These are phyloP conservation scores for Chrysanthemum lavandulifolium DNA, from an alignment of 129 eudicot genomes.

Conservation along the genomic window DNA sequence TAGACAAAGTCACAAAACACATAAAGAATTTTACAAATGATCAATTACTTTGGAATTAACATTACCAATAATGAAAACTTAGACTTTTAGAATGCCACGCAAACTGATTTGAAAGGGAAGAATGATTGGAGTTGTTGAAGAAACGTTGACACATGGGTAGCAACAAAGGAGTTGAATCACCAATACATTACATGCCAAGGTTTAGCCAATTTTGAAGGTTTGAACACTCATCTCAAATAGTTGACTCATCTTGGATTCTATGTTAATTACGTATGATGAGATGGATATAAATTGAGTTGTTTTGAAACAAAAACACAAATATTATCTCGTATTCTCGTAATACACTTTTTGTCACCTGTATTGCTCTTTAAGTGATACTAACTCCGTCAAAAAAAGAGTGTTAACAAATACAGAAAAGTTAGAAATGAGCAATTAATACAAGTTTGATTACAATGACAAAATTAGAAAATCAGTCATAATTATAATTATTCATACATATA, in stretches of 20 bases:
- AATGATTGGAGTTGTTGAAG: constrained; percentile 10
- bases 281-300: background rate
- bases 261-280: constrained; percentile 7
- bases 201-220: constrained; percentile 37
- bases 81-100: background rate
- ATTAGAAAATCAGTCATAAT: too few species aligned
- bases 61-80: too few species aligned
- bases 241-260: constrained; percentile 37
- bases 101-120: background rate
- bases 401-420: too few species aligned
- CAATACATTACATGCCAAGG: constrained; percentile 29
- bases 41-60: background rate
- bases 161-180: constrained; percentile 21
- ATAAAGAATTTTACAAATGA: background rate
- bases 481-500: too few species aligned
- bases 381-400: too few species aligned
- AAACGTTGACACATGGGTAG: constrained; percentile 24
- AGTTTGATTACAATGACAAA: too few species aligned
- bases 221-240: constrained; percentile 35
- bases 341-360: too few species aligned
- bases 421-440: too few species aligned
- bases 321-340: too few species aligned
- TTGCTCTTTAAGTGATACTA: background rate
- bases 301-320: too few species aligned
- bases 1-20: too few species aligned